Percentiles rank a stretch among this genome's conserved stretches.
Evolutionary conservation across 2,329 filamentous ascomycete genomes (phyloP).

Genomic region (Ustilaginoidea virens): DNA sequence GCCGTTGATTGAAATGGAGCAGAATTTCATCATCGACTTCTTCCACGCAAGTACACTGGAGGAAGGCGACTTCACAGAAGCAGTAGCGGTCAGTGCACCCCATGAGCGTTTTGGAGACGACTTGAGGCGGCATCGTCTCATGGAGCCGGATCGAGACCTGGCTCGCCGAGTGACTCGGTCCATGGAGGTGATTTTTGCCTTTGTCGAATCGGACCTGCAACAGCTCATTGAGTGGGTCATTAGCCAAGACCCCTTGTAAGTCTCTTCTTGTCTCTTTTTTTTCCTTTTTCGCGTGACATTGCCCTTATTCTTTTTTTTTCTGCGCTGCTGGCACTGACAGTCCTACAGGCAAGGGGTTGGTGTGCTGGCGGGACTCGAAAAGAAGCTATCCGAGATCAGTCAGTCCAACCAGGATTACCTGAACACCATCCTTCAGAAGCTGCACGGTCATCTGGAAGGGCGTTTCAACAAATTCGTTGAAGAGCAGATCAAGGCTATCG

Average conservation of each 20-base stretch:
- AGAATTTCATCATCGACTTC: slow-evolving; percentile 94
- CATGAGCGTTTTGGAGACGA: slow-evolving; percentile 57
- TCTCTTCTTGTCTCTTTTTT: slow-evolving; percentile 9
- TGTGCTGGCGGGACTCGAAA: slow-evolving; percentile 66
- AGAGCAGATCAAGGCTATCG: slow-evolving; percentile 86
- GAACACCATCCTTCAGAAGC: slow-evolving; percentile 60
- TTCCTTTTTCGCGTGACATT: neutral
- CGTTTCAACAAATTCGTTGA: slow-evolving; percentile 84
- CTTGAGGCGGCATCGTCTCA: slow-evolving; percentile 56
- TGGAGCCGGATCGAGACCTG: slow-evolving; percentile 77
- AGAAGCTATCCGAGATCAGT: slow-evolving; percentile 61
- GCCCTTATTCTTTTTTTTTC: too few species aligned
- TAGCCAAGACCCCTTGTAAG: slow-evolving; percentile 65
- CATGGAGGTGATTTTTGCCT: slow-evolving; percentile 80
- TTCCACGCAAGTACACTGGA: slow-evolving; percentile 87
- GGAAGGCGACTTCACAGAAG: slow-evolving; percentile 68
- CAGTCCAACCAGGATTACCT: slow-evolving; percentile 92
- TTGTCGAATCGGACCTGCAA: slow-evolving; percentile 65
- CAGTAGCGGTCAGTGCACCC: slow-evolving; percentile 50
- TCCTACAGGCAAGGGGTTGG: slow-evolving; percentile 66
- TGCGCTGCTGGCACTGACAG: too few species aligned
- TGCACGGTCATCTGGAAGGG: slow-evolving; percentile 58
- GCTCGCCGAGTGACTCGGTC: slow-evolving; percentile 72
- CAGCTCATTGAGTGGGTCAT: slow-evolving; percentile 73
- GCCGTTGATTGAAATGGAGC: slow-evolving; percentile 76